phyloP scores from a whole-genome alignment of 345 rosid genomes.

The Turnera subulata region DNA sequence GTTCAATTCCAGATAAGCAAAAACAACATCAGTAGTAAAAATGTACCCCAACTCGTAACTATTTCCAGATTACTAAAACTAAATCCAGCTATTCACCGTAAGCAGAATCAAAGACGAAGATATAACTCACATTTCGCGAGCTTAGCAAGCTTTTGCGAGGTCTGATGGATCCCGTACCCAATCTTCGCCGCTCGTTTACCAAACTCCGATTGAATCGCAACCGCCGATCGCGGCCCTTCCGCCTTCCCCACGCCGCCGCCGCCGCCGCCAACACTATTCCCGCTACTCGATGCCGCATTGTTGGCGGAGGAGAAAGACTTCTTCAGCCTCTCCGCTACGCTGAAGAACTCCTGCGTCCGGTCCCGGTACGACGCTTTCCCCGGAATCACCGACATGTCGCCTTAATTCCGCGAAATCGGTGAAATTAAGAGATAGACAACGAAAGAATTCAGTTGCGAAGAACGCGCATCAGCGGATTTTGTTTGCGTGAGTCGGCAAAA shows the following conservation, averaged over 20 bases:
- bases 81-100: neutral
- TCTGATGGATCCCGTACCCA: constrained; percentile 64
- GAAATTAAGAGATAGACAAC: neutral
- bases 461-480: neutral
- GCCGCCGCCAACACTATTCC: constrained; percentile 19
- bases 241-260: constrained; percentile 25
- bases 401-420: neutral
- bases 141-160: constrained; percentile 77
- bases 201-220: constrained; percentile 60
- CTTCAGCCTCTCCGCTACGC: constrained; percentile 50
- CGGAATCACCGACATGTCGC: constrained; percentile 17
- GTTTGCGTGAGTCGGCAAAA: neutral
- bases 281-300: constrained; percentile 25
- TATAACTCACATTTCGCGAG: constrained; percentile 62
- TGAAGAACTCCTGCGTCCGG: constrained; percentile 60
- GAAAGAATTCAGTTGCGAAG: neutral
- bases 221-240: constrained; percentile 45
- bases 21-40: too few species aligned
- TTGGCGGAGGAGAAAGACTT: constrained; percentile 34
- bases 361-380: constrained; percentile 62
- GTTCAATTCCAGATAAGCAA: too few species aligned
- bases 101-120: neutral
- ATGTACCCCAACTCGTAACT: too few species aligned
- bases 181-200: constrained; percentile 52
- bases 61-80: neutral